Percentiles rank a stretch among this genome's conserved stretches.
phyloP scores from a whole-genome alignment of 306 rosid genomes.

The Vicia faba region DNA sequence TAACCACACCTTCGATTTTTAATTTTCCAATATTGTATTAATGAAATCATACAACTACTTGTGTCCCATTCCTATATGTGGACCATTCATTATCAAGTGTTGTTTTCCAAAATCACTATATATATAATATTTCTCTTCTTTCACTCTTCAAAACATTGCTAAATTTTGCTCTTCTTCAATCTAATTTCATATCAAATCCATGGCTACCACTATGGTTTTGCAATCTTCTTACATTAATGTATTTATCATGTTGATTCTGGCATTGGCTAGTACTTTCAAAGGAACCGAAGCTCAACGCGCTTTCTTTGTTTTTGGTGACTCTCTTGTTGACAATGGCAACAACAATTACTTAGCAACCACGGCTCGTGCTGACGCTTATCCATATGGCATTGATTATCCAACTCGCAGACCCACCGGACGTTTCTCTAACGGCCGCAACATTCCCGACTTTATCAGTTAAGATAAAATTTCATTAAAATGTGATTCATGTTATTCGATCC shows the following conservation, averaged over 20 bases:
- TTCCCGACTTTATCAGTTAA: slow-evolving; percentile 78
- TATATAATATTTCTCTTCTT: slow-evolving; percentile 28
- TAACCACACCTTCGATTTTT: not conserved
- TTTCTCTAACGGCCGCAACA: slow-evolving; percentile 80
- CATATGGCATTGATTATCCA: slow-evolving; percentile 83
- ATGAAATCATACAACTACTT: not conserved
- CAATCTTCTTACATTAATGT: slow-evolving; percentile 22
- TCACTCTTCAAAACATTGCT: not conserved
- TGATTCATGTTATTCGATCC: too few relatives aligned
- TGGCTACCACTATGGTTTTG: slow-evolving; percentile 23
- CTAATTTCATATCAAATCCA: not conserved
- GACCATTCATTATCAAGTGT: not conserved
- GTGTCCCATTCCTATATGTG: too few relatives aligned
- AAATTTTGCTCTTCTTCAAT: not conserved
- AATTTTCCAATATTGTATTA: not conserved
- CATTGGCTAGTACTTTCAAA: slow-evolving; percentile 24
- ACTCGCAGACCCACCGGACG: slow-evolving; percentile 73
- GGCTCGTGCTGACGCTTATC: slow-evolving; percentile 68
- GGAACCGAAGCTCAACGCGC: slow-evolving; percentile 65
- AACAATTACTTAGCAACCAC: slow-evolving; percentile 71
- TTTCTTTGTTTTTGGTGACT: slow-evolving; percentile 83
- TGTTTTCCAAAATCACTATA: slow-evolving; percentile 4
- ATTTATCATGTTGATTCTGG: not conserved
- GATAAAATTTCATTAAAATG: not conserved
- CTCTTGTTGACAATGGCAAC: slow-evolving; percentile 79